phyloP scores from a whole-genome alignment of 108 stramenopile species.

The Skeletonema grethae region DNA sequence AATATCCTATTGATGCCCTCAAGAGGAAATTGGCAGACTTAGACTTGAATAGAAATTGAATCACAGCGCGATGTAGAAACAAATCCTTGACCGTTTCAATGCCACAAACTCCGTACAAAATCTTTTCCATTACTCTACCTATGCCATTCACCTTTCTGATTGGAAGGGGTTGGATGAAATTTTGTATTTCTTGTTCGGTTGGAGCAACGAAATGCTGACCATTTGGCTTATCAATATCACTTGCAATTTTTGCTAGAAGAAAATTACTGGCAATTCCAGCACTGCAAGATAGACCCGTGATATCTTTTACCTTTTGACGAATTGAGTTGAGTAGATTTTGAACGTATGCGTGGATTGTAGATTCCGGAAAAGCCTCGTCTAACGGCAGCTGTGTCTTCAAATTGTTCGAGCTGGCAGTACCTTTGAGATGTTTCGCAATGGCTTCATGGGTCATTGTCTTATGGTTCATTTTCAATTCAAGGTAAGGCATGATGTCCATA shows the following conservation, averaged over 20 bases:
- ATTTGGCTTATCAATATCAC: constrained; percentile 94
- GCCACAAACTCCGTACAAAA: constrained; percentile 61
- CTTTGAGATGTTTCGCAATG: constrained; percentile 21
- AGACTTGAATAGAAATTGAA: constrained; percentile 67
- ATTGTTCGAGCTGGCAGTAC: constrained; percentile 2
- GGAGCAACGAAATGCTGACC: constrained; percentile 89
- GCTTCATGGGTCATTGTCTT: constrained; percentile 45
- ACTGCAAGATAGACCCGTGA: constrained; percentile 90
- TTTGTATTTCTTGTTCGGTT: constrained; percentile 53
- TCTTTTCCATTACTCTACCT: constrained; percentile 93
- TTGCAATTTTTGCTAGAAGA: constrained; percentile 93
- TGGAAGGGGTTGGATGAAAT: constrained; percentile 76
- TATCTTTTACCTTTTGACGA: constrained; percentile 60
- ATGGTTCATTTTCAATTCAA: constrained; percentile 44
- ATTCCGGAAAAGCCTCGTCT: constrained; percentile 20
- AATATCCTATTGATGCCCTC: constrained; percentile 73
- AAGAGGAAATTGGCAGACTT: constrained; percentile 73
- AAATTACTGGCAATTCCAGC: constrained; percentile 92
- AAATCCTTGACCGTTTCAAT: constrained; percentile 86
- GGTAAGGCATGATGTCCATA: constrained; percentile 86
- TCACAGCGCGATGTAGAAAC: constrained; percentile 66
- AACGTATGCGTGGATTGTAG: constrained; percentile 36
- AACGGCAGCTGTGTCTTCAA: background rate
- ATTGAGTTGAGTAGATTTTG: constrained; percentile 62
- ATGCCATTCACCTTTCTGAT: constrained; percentile 87